phyloP scores from a whole-genome alignment of 2,329 filamentous ascomycete species.

The Xylaria polymorpha region DNA sequence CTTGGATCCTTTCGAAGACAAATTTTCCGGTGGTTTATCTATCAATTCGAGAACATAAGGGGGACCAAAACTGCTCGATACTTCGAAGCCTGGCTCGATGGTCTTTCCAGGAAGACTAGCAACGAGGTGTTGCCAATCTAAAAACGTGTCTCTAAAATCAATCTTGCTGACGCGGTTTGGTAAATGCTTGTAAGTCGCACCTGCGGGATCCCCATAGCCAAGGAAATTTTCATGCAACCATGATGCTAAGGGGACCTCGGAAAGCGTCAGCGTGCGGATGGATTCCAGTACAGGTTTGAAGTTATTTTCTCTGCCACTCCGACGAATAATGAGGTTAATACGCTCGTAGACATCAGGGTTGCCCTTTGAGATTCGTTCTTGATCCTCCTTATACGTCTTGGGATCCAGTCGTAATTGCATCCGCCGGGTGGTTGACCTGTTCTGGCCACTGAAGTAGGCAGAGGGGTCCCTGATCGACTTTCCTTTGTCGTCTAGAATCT shows the following conservation, averaged over 20 bases:
- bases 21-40: constrained; percentile 63
- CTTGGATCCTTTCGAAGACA: constrained; percentile 74
- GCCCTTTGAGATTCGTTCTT: constrained; percentile 71
- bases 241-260: constrained; percentile 84
- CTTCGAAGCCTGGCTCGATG: constrained; percentile 80
- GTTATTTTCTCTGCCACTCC: constrained; percentile 92
- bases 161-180: constrained; percentile 80
- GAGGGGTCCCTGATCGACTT: constrained; percentile 73
- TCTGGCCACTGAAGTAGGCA: constrained; percentile 71
- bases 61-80: constrained; percentile 80
- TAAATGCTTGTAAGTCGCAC: constrained; percentile 86
- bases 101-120: constrained; percentile 90
- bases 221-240: constrained; percentile 98
- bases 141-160: constrained; percentile 93
- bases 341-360: constrained; percentile 82
- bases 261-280: constrained; percentile 85
- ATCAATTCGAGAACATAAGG: constrained; percentile 85
- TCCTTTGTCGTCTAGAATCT: constrained; percentile 87
- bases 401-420: constrained; percentile 86
- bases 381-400: constrained; percentile 80
- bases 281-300: constrained; percentile 95
- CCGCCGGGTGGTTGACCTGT: constrained; percentile 70
- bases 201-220: constrained; percentile 93
- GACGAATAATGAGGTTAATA: constrained; percentile 86
- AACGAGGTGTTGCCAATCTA: constrained; percentile 94